Conservation (phyloP, 2,329 filamentous ascomycete genomes). For the Colletotrichum chlorophyti region DNA sequence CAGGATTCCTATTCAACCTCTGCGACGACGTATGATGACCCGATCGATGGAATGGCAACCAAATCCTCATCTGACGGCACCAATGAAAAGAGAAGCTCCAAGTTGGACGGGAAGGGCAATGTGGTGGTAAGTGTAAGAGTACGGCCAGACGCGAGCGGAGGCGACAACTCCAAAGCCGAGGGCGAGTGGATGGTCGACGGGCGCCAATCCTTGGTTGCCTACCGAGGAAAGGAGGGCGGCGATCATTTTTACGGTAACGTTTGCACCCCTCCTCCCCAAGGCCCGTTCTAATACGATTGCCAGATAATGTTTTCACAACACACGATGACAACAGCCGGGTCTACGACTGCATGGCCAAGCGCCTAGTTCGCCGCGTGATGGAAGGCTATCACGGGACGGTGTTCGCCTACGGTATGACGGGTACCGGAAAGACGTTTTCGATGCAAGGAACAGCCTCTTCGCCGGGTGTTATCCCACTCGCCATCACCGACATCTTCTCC, state of each 20-base stretch:
- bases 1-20: constrained; percentile 93
- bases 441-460: constrained; percentile 98
- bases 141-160: constrained; percentile 77
- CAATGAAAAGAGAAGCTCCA: constrained; percentile 56
- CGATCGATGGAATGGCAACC: constrained; percentile 59
- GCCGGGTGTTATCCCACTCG: constrained; percentile 94
- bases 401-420: constrained; percentile 98
- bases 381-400: constrained; percentile 98
- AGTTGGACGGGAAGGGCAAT: constrained; percentile 84
- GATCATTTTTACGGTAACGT: constrained; percentile 88
- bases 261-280: not conserved
- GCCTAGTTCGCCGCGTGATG: constrained; percentile 95
- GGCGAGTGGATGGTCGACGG: constrained; percentile 94
- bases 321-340: constrained; percentile 94
- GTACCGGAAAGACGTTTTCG: constrained; percentile 97
- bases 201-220: constrained; percentile 80
- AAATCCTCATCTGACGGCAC: constrained; percentile 37
- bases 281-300: constrained; percentile 29
- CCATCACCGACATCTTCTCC: constrained; percentile 98
- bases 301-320: constrained; percentile 95
- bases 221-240: constrained; percentile 86
- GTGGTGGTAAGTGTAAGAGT: constrained; percentile 95
- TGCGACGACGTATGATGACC: constrained; percentile 86
- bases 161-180: constrained; percentile 66
- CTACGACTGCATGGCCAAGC: constrained; percentile 93